Base-by-base conservation (phyloP, 495 filamentous ascomycete species). In the Apodospora peruviana region DNA sequence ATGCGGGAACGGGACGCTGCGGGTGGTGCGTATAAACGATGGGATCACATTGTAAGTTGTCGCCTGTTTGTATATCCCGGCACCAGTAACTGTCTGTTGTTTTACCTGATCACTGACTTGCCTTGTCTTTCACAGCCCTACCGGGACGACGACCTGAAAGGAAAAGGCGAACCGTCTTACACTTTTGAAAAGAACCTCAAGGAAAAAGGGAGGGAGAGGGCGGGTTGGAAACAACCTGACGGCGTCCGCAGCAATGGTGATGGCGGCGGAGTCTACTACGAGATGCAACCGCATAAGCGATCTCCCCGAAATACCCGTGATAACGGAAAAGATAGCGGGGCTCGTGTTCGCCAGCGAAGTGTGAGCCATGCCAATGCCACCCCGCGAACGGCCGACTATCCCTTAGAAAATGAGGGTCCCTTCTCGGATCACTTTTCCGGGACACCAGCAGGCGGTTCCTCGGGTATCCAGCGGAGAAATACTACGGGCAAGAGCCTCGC, bases 161-260 rank as follows among this genome's bases (percentile, higher is more conserved):
- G 86, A 25, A 90, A 93, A 64, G 85, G 86, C 27, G 86, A 90
- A 62, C 87, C 87, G 3, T 76, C 75, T 3, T 93, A 75, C 68
- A 76, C 85, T 14, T 68, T 84, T 41, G 87, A 89, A 52, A 72
- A 80, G 46, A 72, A 77, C 3, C 70, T 81, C 29, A 85, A 84
- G 59, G 70, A 77, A 12, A 60, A 58, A 20, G 14, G 7, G 27
- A 32, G 27, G 14, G 27, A 7, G 7, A 58, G 59, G 50, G 53
- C 41, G 20, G 20, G 17, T 9, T 49, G 45, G 23, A 55, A 36
- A 43, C 63, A 52, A 27, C 45, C 39, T 14, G 16, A 34, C 41
- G n/a, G 32, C 18, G 8, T 7, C 45, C 3, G 25, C 17, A 20
- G 2, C 5, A 36, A 21, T 7, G 17, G 40, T 3, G 45, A 43